phyloP scores from a whole-genome alignment of 805 yeast genomes.

The Hanseniaspora jakobsenii region DNA sequence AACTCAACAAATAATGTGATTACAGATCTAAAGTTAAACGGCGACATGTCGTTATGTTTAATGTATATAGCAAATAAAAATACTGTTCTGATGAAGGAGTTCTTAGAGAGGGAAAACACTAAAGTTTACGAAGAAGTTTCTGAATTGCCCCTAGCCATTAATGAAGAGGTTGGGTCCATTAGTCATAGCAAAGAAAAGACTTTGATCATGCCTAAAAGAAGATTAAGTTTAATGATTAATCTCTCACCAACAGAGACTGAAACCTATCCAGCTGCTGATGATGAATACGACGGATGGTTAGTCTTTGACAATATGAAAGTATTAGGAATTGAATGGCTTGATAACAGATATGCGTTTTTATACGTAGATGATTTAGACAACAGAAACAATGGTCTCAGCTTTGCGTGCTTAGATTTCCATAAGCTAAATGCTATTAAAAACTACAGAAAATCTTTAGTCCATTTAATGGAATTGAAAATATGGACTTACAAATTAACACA shows the following conservation, averaged over 20 bases:
- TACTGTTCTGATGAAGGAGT: slow-evolving; percentile 24
- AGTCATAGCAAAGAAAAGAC: not conserved
- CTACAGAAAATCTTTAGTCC: slow-evolving; percentile 1
- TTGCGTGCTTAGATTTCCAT: slow-evolving; percentile 11
- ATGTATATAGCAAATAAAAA: slow-evolving; percentile 26
- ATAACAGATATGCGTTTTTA: slow-evolving; percentile 24
- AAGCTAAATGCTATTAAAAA: not conserved
- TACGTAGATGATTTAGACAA: slow-evolving; percentile 19
- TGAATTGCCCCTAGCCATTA: not conserved
- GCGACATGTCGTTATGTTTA: slow-evolving; percentile 23
- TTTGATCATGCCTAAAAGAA: too few relatives aligned
- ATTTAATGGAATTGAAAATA: slow-evolving; percentile 9
- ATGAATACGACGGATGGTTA: slow-evolving; percentile 21
- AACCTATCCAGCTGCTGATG: not conserved
- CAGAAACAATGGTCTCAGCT: slow-evolving; percentile 1
- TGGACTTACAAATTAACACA: slow-evolving; percentile 12
- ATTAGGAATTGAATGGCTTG: slow-evolving; percentile 27
- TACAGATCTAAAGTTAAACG: slow-evolving; percentile 21
- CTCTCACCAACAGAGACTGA: too few relatives aligned
- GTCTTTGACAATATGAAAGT: slow-evolving; percentile 22
- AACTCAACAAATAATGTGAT: slow-evolving; percentile 25
- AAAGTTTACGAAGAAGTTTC: not conserved
- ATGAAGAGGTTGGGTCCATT: slow-evolving; percentile 14
- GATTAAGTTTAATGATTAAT: too few relatives aligned
- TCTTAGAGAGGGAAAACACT: slow-evolving; percentile 1